phyloP scores from a whole-genome alignment of 208 protist species.

The Wallacemonas sp. region DNA sequence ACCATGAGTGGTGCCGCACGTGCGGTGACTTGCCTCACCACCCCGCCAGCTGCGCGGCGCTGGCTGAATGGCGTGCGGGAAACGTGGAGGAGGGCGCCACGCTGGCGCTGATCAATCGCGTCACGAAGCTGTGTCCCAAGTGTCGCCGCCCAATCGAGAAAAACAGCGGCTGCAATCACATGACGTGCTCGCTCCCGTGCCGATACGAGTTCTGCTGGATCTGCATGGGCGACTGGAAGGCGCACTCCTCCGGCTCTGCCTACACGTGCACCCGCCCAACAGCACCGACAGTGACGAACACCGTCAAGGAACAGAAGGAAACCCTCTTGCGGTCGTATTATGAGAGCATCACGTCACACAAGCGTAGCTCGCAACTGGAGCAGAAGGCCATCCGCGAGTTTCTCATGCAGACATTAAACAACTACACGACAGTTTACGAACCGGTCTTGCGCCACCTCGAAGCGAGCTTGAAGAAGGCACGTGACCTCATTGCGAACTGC shows the following conservation, averaged over 20 bases:
- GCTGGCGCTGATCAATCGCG: constrained; percentile 43
- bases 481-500: not conserved
- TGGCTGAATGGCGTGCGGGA: constrained; percentile 48
- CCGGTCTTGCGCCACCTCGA: not conserved
- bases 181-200: constrained; percentile 71
- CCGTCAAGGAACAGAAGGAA: not conserved
- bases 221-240: constrained; percentile 60
- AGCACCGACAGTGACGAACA: not conserved
- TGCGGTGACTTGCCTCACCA: constrained; percentile 37
- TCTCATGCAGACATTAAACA: not conserved
- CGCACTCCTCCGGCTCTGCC: constrained; percentile 20
- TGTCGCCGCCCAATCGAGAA: constrained; percentile 86
- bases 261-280: not conserved
- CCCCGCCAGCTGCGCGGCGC: constrained; percentile 49
- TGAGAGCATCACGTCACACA: not conserved
- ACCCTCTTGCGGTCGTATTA: not conserved
- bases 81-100: constrained; percentile 47
- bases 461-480: not conserved
- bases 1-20: constrained; percentile 42
- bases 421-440: not conserved
- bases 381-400: not conserved
- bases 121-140: constrained; percentile 77
- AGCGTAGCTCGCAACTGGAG: not conserved
- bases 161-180: constrained; percentile 92
- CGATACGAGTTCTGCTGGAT: constrained; percentile 87